Conservation (phyloP, 139 green algal species). For the Diplosphaera chodatii region DNA sequence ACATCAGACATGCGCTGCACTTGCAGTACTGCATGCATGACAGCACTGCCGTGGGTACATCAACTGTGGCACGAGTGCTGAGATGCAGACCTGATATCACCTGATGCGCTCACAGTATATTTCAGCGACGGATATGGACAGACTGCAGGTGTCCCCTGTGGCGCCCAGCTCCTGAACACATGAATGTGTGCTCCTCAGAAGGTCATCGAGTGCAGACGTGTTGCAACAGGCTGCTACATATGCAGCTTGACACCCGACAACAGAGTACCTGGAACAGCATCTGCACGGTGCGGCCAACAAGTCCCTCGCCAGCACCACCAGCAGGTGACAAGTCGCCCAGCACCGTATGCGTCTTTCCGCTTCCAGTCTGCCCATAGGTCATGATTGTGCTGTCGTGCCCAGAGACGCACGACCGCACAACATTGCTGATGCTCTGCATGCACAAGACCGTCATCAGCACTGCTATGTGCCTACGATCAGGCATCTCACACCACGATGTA, state of each 20-base stretch:
- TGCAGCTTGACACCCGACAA: background rate
- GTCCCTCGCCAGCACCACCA: background rate
- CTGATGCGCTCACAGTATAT: slow-evolving; percentile 74
- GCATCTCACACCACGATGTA: too few relatives aligned
- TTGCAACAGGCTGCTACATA: too few relatives aligned
- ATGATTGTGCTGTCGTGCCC: slow-evolving; percentile 62
- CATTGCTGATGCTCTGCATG: slow-evolving; percentile 1
- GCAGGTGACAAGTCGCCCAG: slow-evolving; percentile 36
- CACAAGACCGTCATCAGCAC: too few relatives aligned
- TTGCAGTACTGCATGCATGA: too few relatives aligned
- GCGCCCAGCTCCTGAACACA: background rate
- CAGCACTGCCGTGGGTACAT: too few relatives aligned
- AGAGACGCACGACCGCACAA: slow-evolving; percentile 36
- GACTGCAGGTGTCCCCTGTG: background rate
- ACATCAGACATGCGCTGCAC: too few relatives aligned
- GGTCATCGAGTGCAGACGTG: too few relatives aligned
- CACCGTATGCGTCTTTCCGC: slow-evolving; percentile 74
- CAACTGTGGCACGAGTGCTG: too few relatives aligned
- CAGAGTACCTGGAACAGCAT: background rate
- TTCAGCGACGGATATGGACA: slow-evolving; percentile 61
- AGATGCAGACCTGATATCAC: background rate
- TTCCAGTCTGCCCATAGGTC: slow-evolving; percentile 62
- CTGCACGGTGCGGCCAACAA: background rate
- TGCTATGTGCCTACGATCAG: too few relatives aligned
- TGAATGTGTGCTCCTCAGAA: too few relatives aligned